Base-by-base conservation (phyloP, 345 rosid species). In the Alliaria petiolata region DNA sequence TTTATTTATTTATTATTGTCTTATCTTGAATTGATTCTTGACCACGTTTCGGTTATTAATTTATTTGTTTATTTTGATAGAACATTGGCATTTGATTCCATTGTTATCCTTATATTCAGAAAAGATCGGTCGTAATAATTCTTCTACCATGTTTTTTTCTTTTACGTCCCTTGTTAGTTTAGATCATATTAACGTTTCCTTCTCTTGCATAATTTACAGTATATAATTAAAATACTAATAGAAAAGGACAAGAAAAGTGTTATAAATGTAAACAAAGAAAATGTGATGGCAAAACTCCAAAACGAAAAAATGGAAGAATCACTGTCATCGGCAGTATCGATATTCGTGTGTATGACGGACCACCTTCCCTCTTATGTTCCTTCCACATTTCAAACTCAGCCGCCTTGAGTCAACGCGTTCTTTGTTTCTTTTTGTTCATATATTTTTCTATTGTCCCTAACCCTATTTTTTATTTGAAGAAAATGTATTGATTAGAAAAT, bases 211-310 rank as follows among this genome's bases (percentile, higher is more conserved):
- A 54, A 19, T 40, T 30, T 16, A 33, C 20, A 10, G 39, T 4
- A 13, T 28, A 36, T 45, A 19, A 45, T 28, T 44, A 36, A 4
- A 68, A 16, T 38, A 31, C 31, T 4, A 19, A 3, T 49, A 30
- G 42, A 49, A 25, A 25, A 65, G 9, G 78, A 19, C 42, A 36
- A 64, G 42, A 65, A 28, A 36, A 45, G 53, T 65, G 45, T 10
- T 38, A 6, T 46, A 56, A 28, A 26, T 45, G 43, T 57, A 43
- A 63, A 44, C 15, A 65, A 46, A 42, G 59, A 49, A 73, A 57
- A 47, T 36, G 61, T 47, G 46, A 66, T 60, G 50, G 50, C 72
- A 72, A 54, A 64, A 65, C 58, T 63, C 65, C 64, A 65, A 72
- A 63, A 53, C 47, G 19, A 52, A 40, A n/a, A 38, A 51, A 28